Percentiles rank a stretch among this genome's conserved stretches.
These are phyloP conservation scores for Suillus discolor DNA, from an alignment of 768 basidiomycete genomes.

Conservation along the genomic window DNA sequence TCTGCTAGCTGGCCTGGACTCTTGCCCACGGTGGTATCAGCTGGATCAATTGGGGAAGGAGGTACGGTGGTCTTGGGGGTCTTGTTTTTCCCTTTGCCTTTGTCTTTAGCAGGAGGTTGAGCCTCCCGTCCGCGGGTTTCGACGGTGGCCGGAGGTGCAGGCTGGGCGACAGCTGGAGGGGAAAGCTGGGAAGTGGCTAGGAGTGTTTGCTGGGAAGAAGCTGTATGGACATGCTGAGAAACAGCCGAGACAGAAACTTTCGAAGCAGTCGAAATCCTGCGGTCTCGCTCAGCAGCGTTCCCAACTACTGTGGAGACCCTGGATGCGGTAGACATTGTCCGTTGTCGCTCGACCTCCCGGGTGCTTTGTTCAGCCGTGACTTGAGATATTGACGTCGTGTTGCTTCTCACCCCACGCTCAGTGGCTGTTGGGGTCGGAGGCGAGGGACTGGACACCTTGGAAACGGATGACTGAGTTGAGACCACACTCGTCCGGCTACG, in stretches of 20 bases:
- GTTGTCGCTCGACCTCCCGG: conserved; percentile 29
- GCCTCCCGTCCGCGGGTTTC: conserved; percentile 17
- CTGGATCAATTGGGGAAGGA: conserved; percentile 34
- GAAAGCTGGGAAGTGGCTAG: neutral
- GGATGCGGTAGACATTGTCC: conserved; percentile 27
- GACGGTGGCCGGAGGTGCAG: neutral
- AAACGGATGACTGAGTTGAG: conserved; percentile 20
- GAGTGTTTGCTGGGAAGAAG: conserved; percentile 20
- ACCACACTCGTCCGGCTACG: conserved; percentile 26
- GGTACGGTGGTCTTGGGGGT: conserved; percentile 25
- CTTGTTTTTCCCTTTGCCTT: conserved; percentile 18
- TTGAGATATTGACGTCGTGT: conserved; percentile 9
- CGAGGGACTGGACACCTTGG: conserved; percentile 15
- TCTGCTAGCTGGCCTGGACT: conserved; percentile 43
- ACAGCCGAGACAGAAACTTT: conserved; percentile 44
- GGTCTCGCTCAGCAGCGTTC: conserved; percentile 26
- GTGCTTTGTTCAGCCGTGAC: conserved; percentile 15
- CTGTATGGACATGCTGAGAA: neutral
- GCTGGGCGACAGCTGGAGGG: neutral
- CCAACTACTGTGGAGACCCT: conserved; percentile 23
- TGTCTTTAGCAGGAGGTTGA: conserved; percentile 26
- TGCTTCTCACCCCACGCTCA: conserved; percentile 1
- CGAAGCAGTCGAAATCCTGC: conserved; percentile 27
- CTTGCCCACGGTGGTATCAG: conserved; percentile 40
- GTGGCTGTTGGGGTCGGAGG: conserved; percentile 15